A percentile compares a stretch with the other conserved stretches of the same genome.
phyloP scores from a whole-genome alignment of 2,329 filamentous ascomycete genomes.

The Eurotiales sp. region DNA sequence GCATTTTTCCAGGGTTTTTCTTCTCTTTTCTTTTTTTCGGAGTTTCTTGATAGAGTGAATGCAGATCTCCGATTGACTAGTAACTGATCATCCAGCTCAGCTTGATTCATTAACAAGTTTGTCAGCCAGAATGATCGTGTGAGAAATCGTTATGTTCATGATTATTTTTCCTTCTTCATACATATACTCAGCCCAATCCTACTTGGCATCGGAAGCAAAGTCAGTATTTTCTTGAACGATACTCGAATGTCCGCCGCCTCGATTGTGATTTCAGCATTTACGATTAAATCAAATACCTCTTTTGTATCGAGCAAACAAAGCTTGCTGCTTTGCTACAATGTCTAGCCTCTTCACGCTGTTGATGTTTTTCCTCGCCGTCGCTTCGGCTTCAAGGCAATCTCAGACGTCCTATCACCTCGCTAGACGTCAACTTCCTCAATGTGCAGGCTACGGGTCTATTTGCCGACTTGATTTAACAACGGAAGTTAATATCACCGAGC shows the following conservation, averaged over 20 bases:
- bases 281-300: background rate
- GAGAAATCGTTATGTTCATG: too few species aligned
- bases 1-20: background rate
- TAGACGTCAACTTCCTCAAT: background rate
- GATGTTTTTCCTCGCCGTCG: background rate
- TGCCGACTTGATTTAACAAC: slow-evolving; percentile 1
- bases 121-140: too few species aligned
- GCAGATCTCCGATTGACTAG: slow-evolving; percentile 6
- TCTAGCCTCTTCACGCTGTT: background rate
- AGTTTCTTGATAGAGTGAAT: background rate
- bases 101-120: too few species aligned
- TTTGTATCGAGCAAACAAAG: background rate
- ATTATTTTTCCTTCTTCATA: too few species aligned
- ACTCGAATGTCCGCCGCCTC: too few species aligned
- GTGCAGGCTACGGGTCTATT: slow-evolving; percentile 3
- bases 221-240: too few species aligned
- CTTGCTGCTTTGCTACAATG: background rate
- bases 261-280: background rate
- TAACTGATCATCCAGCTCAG: background rate
- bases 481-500: background rate
- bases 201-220: too few species aligned
- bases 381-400: background rate
- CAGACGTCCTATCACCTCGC: background rate
- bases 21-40: background rate
- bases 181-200: too few species aligned